Evolutionary conservation across 305 asterid genomes (phyloP).

Genomic region (Fraxinus dipetala): DNA sequence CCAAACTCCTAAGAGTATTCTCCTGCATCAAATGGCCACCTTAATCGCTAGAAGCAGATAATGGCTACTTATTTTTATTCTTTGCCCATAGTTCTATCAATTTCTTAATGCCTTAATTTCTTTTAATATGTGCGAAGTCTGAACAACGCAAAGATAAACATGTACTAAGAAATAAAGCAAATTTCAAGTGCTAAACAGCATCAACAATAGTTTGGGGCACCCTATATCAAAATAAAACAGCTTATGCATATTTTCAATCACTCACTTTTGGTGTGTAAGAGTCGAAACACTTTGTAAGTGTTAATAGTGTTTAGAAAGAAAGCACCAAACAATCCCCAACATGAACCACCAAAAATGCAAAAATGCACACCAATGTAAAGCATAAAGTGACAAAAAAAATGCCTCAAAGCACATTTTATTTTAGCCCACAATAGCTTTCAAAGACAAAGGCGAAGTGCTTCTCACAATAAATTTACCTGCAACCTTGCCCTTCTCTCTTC

Average conservation of each 20-base stretch:
- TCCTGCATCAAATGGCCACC: not conserved
- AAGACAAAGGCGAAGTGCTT: not conserved
- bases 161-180: not conserved
- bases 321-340: not conserved
- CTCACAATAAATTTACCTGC: conserved; percentile 23
- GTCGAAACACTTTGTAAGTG: not conserved
- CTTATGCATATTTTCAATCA: not conserved
- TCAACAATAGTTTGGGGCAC: not conserved
- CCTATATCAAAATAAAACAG: not conserved
- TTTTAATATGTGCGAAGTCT: not conserved
- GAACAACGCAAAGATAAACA: not conserved
- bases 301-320: not conserved
- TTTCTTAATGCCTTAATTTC: not conserved
- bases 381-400: not conserved
- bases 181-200: not conserved
- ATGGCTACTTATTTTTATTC: too few relatives aligned
- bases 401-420: not conserved
- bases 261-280: not conserved
- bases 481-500: conserved; percentile 44
- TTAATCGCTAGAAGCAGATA: not conserved
- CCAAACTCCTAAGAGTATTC: not conserved
- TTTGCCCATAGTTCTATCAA: not conserved
- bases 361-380: not conserved
- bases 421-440: not conserved
- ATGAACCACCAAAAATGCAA: not conserved